A percentile compares a stretch with the other conserved stretches of the same genome.
Evolutionary conservation across 208 protist genomes (phyloP).

Genomic region (Phytomonas francai): DNA sequence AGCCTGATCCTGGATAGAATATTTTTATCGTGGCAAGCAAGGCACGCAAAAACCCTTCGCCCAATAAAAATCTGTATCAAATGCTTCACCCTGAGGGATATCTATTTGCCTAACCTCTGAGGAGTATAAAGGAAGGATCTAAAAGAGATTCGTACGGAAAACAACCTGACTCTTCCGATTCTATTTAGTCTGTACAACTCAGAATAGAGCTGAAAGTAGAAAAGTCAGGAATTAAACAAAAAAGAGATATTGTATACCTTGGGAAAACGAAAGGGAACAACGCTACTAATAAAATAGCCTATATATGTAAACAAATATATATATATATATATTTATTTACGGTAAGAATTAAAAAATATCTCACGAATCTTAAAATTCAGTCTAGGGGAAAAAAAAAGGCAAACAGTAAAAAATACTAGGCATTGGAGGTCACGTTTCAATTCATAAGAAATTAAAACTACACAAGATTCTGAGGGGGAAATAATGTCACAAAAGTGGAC

Average conservation of each 20-base stretch:
- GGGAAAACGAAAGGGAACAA: neutral
- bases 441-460: too few species aligned
- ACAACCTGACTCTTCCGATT: too few species aligned
- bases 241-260: neutral
- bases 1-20: too few species aligned
- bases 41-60: too few species aligned
- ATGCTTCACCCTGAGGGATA: too few species aligned
- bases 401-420: neutral
- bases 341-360: conserved; percentile 5
- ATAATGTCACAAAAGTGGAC: too few species aligned
- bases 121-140: too few species aligned
- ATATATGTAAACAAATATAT: neutral
- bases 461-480: too few species aligned
- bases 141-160: too few species aligned
- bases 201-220: conserved; percentile 8
- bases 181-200: neutral
- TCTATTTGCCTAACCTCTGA: too few species aligned
- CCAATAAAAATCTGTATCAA: too few species aligned
- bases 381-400: neutral
- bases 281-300: conserved; percentile 2
- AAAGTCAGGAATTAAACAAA: conserved; percentile 3
- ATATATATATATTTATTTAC: conserved; percentile 12
- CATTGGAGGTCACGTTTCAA: conserved; percentile 5
- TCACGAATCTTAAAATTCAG: neutral
- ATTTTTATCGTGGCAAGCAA: too few species aligned